phyloP scores from a whole-genome alignment of 176 grass and related monocot species.

The Avena atlantica region DNA sequence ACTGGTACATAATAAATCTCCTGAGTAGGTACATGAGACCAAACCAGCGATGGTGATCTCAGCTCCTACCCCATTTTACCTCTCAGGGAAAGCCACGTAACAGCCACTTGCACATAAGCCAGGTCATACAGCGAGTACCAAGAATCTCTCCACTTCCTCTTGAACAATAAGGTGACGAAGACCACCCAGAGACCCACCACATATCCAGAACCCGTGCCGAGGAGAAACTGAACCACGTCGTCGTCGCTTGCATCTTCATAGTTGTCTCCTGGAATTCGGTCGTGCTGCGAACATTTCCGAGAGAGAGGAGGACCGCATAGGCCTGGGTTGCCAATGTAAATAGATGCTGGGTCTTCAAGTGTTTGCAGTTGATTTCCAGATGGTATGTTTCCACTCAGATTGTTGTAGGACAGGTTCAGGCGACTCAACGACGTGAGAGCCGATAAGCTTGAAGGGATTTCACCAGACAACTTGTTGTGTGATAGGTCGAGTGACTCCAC shows the following conservation, averaged over 20 bases:
- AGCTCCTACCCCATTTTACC: not conserved
- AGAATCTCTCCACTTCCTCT: not conserved
- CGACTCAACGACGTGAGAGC: not conserved
- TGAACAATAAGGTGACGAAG: not conserved
- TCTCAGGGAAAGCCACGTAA: not conserved
- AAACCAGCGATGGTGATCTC: not conserved
- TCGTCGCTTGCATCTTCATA: not conserved
- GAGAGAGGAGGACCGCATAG: not conserved
- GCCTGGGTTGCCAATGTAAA: not conserved
- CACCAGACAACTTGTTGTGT: not conserved
- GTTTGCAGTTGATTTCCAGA: not conserved
- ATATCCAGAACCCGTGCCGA: not conserved
- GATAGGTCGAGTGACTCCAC: conserved; percentile 35
- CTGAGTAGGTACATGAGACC: not conserved
- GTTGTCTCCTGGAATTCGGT: not conserved
- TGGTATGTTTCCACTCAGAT: conserved; percentile 18
- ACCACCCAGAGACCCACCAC: conserved; percentile 5
- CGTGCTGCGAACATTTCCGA: not conserved
- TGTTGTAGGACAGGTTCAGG: conserved; percentile 32
- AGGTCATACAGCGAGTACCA: not conserved
- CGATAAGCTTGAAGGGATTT: conserved; percentile 21
- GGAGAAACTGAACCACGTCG: not conserved
- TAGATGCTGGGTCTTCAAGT: not conserved
- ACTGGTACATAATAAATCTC: not conserved
- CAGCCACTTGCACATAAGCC: not conserved